Evolutionary conservation across 2,329 filamentous ascomycete species (phyloP).

Genomic region (Albophoma yamanashiensis): DNA sequence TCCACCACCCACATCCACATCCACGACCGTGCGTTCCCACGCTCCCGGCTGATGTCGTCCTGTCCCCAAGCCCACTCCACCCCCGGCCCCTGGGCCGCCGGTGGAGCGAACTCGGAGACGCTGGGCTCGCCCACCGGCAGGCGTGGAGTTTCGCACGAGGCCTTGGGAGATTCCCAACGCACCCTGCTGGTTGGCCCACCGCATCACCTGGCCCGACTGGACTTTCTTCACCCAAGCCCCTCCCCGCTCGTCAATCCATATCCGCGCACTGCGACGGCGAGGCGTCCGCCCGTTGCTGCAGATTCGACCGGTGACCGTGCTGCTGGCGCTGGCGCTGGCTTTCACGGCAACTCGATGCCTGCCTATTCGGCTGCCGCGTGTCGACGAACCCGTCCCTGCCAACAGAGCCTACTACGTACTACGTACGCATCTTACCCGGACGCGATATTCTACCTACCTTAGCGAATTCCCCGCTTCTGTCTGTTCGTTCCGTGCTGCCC

Average conservation of each 20-base stretch:
- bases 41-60: background rate
- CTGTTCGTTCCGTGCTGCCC: background rate
- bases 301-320: background rate
- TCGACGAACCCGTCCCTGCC: background rate
- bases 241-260: background rate
- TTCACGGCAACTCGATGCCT: background rate
- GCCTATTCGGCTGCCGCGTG: background rate
- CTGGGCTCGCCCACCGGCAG: background rate
- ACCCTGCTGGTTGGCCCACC: background rate
- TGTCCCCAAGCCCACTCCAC: background rate
- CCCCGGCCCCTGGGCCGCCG: background rate
- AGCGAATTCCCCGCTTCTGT: background rate
- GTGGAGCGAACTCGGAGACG: background rate
- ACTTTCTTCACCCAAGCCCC: background rate
- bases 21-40: too few relatives aligned
- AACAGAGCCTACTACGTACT: too few relatives aligned
- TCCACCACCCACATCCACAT: too few relatives aligned
- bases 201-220: background rate
- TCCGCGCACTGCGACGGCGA: background rate
- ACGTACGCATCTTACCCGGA: too few relatives aligned
- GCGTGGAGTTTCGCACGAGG: background rate
- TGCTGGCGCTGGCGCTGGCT: background rate
- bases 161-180: background rate
- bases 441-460: background rate
- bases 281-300: background rate